These are phyloP conservation scores for Paracoccidioides brasiliensis DNA, from an alignment of 2,329 filamentous ascomycete genomes.

Conservation along the genomic window DNA sequence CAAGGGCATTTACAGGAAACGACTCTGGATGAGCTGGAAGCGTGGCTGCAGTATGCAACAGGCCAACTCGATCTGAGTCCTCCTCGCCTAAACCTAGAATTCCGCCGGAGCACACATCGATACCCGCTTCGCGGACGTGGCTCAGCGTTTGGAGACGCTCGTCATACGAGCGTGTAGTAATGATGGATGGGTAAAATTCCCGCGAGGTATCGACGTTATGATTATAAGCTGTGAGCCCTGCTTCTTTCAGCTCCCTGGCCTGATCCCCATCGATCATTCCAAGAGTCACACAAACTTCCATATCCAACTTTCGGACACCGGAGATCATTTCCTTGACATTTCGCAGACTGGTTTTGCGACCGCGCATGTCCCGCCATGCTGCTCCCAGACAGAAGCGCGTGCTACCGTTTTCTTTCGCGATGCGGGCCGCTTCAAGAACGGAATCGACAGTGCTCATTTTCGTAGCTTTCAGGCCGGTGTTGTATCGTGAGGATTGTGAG, in stretches of 20 bases:
- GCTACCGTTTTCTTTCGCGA: constrained; percentile 70
- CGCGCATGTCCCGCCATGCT: constrained; percentile 88
- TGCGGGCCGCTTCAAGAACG: constrained; percentile 63
- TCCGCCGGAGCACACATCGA: constrained; percentile 81
- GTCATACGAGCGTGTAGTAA: constrained; percentile 76
- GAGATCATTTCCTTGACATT: constrained; percentile 80
- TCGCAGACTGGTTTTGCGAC: constrained; percentile 67
- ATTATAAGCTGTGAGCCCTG: constrained; percentile 82
- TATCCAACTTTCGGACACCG: constrained; percentile 65
- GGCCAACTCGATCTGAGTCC: constrained; percentile 63
- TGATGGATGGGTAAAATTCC: constrained; percentile 77
- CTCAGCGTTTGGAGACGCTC: constrained; percentile 68
- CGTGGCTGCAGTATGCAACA: constrained; percentile 70
- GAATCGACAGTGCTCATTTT: constrained; percentile 68
- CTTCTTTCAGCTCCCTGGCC: constrained; percentile 68
- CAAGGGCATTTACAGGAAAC: constrained; percentile 81
- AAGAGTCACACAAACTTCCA: constrained; percentile 88
- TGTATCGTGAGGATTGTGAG: constrained; percentile 72
- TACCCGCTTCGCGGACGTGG: constrained; percentile 71
- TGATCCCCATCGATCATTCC: constrained; percentile 80
- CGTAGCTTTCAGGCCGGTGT: constrained; percentile 63
- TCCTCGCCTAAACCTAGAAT: constrained; percentile 77
- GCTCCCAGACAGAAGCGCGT: constrained; percentile 93
- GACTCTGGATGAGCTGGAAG: constrained; percentile 74
- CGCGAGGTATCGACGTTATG: constrained; percentile 86